Base-by-base conservation (phyloP, 1,139 yeast species). In the Diutina catenulata region DNA sequence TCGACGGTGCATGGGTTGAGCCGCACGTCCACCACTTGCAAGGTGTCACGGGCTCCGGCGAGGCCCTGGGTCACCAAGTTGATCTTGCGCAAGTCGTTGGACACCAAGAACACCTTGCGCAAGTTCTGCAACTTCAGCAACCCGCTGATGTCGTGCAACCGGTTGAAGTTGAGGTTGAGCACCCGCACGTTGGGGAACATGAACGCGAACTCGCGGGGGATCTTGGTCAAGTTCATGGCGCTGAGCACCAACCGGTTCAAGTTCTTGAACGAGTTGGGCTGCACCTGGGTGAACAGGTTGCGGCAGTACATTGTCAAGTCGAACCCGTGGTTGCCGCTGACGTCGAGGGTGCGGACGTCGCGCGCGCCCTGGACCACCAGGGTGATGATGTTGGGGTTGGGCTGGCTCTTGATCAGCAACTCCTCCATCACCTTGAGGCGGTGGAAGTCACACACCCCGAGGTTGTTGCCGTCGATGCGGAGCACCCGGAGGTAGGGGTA, bases 151-250 rank as follows among this genome's bases (percentile, higher is more conserved):
- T 54, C 51, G 11, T 39, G 44, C 36, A 74, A 49, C 35, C 56
- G 57, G 49, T 74, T 74, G 52, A 74, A 74, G 44, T 70, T 72
- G 41, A 74, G 55, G 43, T 72, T 71, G 39, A 74, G 51, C 37
- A 67, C 71, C 23, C 63, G 48, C 28, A 74, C 57, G 43, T 70
- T 61, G 14, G 77, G 76, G 47, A 70, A 72, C 31, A 58, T 39
- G 2, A 49, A 42, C 4, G 58, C 48, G 44, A 72, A 64, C 9
- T 54, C 44, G 3, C 38, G 37, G 0, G 77, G 75, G 21, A 72
- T 47, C 10, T 43, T 36, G 2, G 49, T 47, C 24, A 71, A 47
- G 38, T 62, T 60, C 59, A 68, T 63, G 1, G 76, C 76, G 1
- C 73, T 60, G 22, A 73, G 45, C 10, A 59, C 58, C 36, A 74